Conservation (phyloP, 2,329 filamentous ascomycete genomes). For the Coniochaeta prunicola region DNA sequence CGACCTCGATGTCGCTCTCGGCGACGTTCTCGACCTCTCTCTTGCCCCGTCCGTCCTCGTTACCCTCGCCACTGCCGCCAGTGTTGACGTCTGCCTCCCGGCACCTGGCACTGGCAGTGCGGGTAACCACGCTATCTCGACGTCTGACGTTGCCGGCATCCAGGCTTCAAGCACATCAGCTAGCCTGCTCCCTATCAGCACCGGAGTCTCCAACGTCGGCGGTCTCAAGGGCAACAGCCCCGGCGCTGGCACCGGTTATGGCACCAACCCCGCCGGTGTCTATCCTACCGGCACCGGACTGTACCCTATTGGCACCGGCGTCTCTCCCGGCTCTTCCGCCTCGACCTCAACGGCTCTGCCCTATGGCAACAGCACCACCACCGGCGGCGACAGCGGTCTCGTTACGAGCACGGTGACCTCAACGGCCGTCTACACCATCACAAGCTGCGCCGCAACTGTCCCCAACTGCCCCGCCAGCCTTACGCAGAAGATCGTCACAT, state of each 20-base stretch:
- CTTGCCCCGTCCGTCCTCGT: slow-evolving; percentile 19
- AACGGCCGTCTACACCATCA: slow-evolving; percentile 21
- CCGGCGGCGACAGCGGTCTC: slow-evolving; percentile 3
- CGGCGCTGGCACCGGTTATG: slow-evolving; percentile 1
- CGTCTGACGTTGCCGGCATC: not conserved
- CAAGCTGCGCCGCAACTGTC: slow-evolving; percentile 19
- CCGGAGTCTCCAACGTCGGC: not conserved
- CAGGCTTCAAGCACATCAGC: not conserved
- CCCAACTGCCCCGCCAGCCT: slow-evolving; percentile 21
- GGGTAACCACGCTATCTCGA: slow-evolving; percentile 3
- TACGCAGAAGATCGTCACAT: slow-evolving; percentile 18
- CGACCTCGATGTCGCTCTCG: slow-evolving; percentile 15
- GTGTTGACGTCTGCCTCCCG: slow-evolving; percentile 12
- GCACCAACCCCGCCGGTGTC: not conserved
- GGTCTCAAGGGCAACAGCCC: not conserved
- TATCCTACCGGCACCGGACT: not conserved
- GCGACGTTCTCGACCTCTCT: slow-evolving; percentile 12
- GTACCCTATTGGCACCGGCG: not conserved
- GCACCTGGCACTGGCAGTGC: not conserved
- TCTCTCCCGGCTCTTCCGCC: not conserved
- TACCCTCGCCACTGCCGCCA: slow-evolving; percentile 15
- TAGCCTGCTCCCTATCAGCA: not conserved
- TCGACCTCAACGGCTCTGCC: not conserved
- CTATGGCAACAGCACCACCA: not conserved
- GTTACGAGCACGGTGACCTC: slow-evolving; percentile 15